Evolutionary conservation across 257 asterid species (phyloP).

Genomic region (Plantago elongata): DNA sequence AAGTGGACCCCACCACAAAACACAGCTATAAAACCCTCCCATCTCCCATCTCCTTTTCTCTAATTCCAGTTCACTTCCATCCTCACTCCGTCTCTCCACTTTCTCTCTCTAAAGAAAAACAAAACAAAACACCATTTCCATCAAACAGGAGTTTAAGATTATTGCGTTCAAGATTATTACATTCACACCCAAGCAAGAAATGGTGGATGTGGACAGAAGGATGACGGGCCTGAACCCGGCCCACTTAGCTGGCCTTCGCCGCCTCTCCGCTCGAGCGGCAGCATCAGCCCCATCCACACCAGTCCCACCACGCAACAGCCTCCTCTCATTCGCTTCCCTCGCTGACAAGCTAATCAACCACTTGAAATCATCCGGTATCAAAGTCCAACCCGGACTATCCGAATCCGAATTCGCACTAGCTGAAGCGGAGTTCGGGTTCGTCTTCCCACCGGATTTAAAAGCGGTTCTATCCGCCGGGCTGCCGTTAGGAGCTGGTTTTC

Average conservation of each 20-base stretch:
- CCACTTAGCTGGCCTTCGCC: conserved; percentile 89
- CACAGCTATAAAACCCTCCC: conserved; percentile 38
- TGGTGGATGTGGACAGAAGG: conserved; percentile 99
- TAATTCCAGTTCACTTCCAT: conserved; percentile 31
- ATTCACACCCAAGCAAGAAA: conserved; percentile 22
- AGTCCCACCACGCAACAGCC: conserved; percentile 78
- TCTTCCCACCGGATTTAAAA: conserved; percentile 82
- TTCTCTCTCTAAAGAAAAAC: conserved; percentile 10
- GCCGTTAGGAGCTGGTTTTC: conserved; percentile 82
- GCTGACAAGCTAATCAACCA: conserved; percentile 73
- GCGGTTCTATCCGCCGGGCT: conserved; percentile 80
- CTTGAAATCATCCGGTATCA: conserved; percentile 49
- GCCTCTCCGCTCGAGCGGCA: conserved; percentile 91
- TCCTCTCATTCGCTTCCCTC: conserved; percentile 63
- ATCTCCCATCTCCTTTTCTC: conserved; percentile 23
- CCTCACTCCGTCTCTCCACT: conserved; percentile 22
- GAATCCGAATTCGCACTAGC: conserved; percentile 81
- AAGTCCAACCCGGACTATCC: conserved; percentile 64
- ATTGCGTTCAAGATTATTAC: background rate
- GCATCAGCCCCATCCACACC: conserved; percentile 73
- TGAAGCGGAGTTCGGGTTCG: conserved; percentile 85
- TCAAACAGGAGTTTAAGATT: too few species aligned
- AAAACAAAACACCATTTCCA: background rate
- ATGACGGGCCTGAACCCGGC: conserved; percentile 88
- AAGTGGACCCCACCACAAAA: conserved; percentile 36